Conservation (phyloP, 164 flowering plant species). For the Magnolia kwangsiensis region DNA sequence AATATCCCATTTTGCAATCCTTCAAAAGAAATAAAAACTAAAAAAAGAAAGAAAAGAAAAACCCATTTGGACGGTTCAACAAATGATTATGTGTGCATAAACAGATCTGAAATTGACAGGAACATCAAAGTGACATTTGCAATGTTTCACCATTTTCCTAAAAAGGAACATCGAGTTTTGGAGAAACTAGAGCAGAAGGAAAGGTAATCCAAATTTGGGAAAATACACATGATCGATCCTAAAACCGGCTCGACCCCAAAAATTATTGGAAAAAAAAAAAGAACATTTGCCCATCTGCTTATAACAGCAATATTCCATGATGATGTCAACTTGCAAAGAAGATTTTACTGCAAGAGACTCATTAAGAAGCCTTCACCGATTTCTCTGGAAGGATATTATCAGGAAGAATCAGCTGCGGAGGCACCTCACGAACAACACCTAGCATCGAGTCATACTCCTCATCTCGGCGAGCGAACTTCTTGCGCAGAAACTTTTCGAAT, state of each 20-base stretch:
- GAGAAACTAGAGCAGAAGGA: too few species aligned
- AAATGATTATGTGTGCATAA: too few species aligned
- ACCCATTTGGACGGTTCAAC: too few species aligned
- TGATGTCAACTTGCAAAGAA: background rate
- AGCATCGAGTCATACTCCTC: slow-evolving; percentile 89
- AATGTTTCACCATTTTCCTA: background rate
- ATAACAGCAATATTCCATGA: background rate
- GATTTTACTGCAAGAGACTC: background rate
- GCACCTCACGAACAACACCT: slow-evolving; percentile 74
- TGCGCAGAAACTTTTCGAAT: slow-evolving; percentile 78
- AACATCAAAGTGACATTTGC: background rate
- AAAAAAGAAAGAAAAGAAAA: too few species aligned
- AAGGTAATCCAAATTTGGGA: background rate
- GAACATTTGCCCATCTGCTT: background rate
- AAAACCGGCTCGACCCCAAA: slow-evolving; percentile 15
- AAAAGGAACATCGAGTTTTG: background rate
- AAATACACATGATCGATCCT: slow-evolving; percentile 15
- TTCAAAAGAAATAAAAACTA: too few species aligned
- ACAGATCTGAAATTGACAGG: too few species aligned
- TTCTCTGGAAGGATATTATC: slow-evolving; percentile 65
- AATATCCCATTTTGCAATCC: too few species aligned
- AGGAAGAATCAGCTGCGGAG: slow-evolving; percentile 72
- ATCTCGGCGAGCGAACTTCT: slow-evolving; percentile 82
- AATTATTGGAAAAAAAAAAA: slow-evolving; percentile 36
- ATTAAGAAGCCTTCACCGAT: slow-evolving; percentile 36